Conservation (phyloP, 1,284 basidiomycete species). For the Austropuccinia psidii region DNA sequence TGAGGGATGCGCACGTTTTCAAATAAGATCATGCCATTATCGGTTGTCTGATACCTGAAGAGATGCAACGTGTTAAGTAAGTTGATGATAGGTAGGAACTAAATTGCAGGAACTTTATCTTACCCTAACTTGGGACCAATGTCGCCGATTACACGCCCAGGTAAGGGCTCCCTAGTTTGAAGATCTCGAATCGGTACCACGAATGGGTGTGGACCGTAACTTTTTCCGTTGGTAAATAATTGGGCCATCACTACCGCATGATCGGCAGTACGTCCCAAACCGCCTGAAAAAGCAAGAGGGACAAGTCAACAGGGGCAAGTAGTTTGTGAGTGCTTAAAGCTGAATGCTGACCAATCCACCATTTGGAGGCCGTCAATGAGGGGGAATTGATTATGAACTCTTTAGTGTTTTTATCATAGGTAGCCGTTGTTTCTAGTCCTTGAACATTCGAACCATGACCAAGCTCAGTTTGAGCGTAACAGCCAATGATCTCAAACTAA, state of each 20-base stretch:
- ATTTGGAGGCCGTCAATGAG: conserved; percentile 66
- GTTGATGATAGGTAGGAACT: not conserved
- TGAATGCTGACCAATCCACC: conserved; percentile 57
- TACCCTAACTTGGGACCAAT: conserved; percentile 46
- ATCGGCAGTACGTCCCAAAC: conserved; percentile 47
- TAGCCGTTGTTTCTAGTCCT: conserved; percentile 67
- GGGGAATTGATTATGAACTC: conserved; percentile 72
- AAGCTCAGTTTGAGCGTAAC: conserved; percentile 51
- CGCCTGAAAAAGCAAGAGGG: conserved; percentile 39
- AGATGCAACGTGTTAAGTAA: no score
- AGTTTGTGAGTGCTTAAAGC: conserved; percentile 39
- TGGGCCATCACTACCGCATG: conserved; percentile 50
- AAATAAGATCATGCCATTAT: conserved; percentile 45
- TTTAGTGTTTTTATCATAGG: conserved; percentile 59
- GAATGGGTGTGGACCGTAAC: conserved; percentile 47
- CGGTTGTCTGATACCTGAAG: conserved; percentile 46
- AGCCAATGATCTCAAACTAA: conserved; percentile 43
- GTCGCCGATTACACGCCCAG: conserved; percentile 46
- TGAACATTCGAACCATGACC: conserved; percentile 68
- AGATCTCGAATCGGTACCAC: conserved; percentile 48
- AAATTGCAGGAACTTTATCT: not conserved
- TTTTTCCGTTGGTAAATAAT: conserved; percentile 43
- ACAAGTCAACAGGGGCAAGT: conserved; percentile 38
- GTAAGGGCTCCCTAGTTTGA: conserved; percentile 47
- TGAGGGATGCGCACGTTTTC: conserved; percentile 44